Conservation (phyloP, 1,139 yeast species). For the Zygosaccharomyces sapae region DNA sequence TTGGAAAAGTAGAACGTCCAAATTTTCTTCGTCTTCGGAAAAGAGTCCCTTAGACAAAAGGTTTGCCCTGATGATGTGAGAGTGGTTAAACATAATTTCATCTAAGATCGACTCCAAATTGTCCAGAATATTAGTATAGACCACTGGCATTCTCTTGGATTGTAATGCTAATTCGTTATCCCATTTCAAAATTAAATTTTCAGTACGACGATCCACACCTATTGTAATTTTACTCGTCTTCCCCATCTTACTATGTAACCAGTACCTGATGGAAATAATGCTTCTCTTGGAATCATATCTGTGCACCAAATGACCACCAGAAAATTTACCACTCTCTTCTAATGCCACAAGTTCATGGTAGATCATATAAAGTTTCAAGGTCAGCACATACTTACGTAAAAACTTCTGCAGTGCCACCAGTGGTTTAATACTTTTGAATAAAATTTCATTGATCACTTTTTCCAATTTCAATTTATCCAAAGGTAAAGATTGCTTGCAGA, state of each 20-base stretch:
- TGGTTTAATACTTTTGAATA: conserved; percentile 46
- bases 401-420: conserved; percentile 61
- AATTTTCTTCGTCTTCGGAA: conserved; percentile 32
- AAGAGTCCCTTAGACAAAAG: conserved; percentile 30
- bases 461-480: conserved; percentile 41
- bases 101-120: conserved; percentile 38
- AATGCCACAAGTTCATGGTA: conserved; percentile 60
- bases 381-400: conserved; percentile 65
- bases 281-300: conserved; percentile 61
- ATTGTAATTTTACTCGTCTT: conserved; percentile 57
- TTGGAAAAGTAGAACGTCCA: conserved; percentile 32
- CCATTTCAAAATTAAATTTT: conserved; percentile 64
- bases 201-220: conserved; percentile 51
- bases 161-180: conserved; percentile 31
- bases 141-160: conserved; percentile 31
- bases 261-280: conserved; percentile 61
- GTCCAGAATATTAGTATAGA: conserved; percentile 33
- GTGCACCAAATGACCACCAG: conserved; percentile 68
- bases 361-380: conserved; percentile 67
- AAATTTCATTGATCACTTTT: conserved; percentile 51
- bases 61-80: conserved; percentile 32
- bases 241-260: conserved; percentile 52
- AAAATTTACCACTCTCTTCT: conserved; percentile 47
- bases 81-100: conserved; percentile 37
- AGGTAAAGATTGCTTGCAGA: conserved; percentile 31